Base-by-base conservation (phyloP, 2,329 filamentous ascomycete genomes). In the Xylaria sp. region DNA sequence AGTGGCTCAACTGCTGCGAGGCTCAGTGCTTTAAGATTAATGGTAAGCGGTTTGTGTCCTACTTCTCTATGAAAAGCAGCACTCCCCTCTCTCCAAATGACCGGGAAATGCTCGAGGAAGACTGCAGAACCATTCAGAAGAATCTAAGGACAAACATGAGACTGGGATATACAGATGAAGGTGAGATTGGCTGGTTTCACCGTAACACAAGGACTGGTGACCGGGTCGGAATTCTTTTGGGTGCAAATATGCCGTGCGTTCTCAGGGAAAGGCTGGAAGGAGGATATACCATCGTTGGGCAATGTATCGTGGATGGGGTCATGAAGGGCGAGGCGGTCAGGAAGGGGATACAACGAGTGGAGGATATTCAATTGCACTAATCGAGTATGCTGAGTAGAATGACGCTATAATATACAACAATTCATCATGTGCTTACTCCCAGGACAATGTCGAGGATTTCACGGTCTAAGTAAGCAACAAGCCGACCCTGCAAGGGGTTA, bases 1-100 rank as follows among this genome's bases (percentile, higher is more conserved):
- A 66, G 7, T 72, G 70, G 70, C 48, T 72, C 1, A 70, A 70
- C 28, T 68, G 65, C 62, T 70, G 70, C n/a, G 67, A 72, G 28
- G 59, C 61, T 0, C 64, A 70, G 28, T 54, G 48, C 20, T 68
- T 72, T 6, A 66, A 63, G 51, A 51, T 72, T 10, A 37, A 66
- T 13, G 67, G 56, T 2, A 67, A 61, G 9, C 65, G 60, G 6
- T 52, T 70, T 10, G 67, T 31, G 31, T 23, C 65, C 5, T 67
- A 70, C 46, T 64, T 68, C 34, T 60, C 67, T 2, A 67, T 65
- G 67, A 70, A 62, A 25, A 60, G 23, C 15, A 64, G 50, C 31
- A 37, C 23, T 0, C 63, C 69, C 5, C 66, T 66, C 6, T 65
- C 65, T 0, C 58, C 39, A 1, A 28, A 25, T 0, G 69, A 70